These are phyloP conservation scores for Canna indica DNA, from an alignment of 176 grass and related monocot genomes.

Conservation along the genomic window DNA sequence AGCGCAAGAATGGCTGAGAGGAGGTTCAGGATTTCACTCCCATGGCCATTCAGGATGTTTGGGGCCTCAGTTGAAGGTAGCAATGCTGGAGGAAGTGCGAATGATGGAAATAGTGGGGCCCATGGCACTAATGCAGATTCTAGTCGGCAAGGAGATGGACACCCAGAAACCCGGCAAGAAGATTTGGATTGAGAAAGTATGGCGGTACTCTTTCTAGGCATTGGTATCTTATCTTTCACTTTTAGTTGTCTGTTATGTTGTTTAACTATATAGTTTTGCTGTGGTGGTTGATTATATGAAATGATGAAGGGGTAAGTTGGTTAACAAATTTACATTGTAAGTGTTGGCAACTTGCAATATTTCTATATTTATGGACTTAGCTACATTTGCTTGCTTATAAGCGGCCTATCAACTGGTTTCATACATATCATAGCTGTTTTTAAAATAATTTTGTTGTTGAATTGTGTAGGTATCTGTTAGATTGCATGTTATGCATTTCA, in stretches of 20 bases:
- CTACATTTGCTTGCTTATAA: neutral
- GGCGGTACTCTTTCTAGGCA: neutral
- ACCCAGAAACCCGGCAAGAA: slow-evolving; percentile 26
- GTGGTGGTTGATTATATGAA: too few relatives aligned
- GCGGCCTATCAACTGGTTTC: neutral
- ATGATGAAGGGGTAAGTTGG: neutral
- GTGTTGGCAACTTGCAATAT: neutral
- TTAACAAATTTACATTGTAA: neutral
- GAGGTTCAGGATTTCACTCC: slow-evolving; percentile 95
- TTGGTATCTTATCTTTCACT: neutral
- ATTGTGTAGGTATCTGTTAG: neutral
- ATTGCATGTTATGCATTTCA: neutral
- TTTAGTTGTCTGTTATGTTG: neutral
- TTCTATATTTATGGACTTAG: neutral
- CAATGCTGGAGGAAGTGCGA: slow-evolving; percentile 20
- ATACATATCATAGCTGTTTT: neutral
- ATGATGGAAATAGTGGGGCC: neutral
- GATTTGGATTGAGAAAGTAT: slow-evolving; percentile 66
- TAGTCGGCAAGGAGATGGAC: slow-evolving; percentile 15
- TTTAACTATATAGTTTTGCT: neutral
- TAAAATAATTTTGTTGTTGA: too few relatives aligned
- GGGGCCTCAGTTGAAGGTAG: slow-evolving; percentile 32
- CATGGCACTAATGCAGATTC: slow-evolving; percentile 5
- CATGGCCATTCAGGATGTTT: slow-evolving; percentile 45
- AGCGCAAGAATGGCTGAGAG: slow-evolving; percentile 47